Base-by-base conservation (phyloP, 208 protist species). In the Trypanosoma melophagium region DNA sequence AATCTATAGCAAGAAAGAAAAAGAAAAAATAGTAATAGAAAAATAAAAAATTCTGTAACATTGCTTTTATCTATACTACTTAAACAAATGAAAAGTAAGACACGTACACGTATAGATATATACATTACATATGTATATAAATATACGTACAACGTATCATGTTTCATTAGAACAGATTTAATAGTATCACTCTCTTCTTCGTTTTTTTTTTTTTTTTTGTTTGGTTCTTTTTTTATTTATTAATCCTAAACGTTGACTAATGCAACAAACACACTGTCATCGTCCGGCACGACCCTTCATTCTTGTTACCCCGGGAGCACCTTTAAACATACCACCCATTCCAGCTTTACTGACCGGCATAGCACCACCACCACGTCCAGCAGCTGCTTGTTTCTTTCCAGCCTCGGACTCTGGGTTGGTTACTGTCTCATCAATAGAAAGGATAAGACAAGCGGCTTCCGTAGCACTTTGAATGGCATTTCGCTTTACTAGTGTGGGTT, bases 391-490 rank as follows among this genome's bases (percentile, higher is more conserved):
- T 69, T 93, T 94, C 81, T 96, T 94, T 21, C 81, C 87, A 0
- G 87, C 86, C 22, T 98, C 94, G 2, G 89, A 96, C 80, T 97
- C 83, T 17, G 94, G 81, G 69, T 98, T 98, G 22, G 88, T 97
- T 60, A 99, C 92, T 2, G 99, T 99, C 84, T 99, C 98, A 79
- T 99, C 99, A 49, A 99, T 97, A 45, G 97, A 99, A 8, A 99
- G 90, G 69, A 99, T 98, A 40, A 99, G 87, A 81, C 96, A 99
- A 12, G 99, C 98, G 10, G 99, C 99, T 86, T 99, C 99, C 10
- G 97, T 99, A 13, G 99, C 99, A 67, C 99, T 98, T 58, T 84
- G 84, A 41, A 99, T 77, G 7, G 98, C 97, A 81, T 99, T 99
- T 40, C 97, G 83, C 90, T 99, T 99, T 68, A 99, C 97, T n/a